A percentile compares a stretch with the other conserved stretches of the same genome.
Evolutionary conservation across 768 basidiomycete genomes (phyloP).

Genomic region (Tricholoma hemisulphureum): DNA sequence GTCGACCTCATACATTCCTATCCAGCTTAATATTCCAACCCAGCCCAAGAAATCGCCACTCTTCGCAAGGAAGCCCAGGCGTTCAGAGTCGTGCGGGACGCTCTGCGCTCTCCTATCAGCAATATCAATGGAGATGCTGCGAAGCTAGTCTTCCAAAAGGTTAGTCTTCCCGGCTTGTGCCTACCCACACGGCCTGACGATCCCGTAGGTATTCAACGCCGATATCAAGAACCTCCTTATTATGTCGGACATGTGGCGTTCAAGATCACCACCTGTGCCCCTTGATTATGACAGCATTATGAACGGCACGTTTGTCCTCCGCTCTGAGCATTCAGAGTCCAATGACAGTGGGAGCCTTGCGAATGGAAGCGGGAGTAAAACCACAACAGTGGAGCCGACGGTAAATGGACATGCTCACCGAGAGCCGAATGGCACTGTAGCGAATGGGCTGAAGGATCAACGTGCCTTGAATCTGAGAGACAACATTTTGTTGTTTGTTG

Average conservation of each 20-base stretch:
- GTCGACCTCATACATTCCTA: background rate
- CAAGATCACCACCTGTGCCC: conserved; percentile 80
- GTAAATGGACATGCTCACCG: conserved; percentile 21
- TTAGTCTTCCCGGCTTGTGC: conserved; percentile 23
- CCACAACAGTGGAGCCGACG: conserved; percentile 1
- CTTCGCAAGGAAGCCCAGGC: conserved; percentile 87
- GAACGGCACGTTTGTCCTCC: conserved; percentile 55
- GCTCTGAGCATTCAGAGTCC: conserved; percentile 19
- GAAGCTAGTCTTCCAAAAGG: conserved; percentile 81
- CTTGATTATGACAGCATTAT: conserved; percentile 79
- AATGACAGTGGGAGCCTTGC: conserved; percentile 12
- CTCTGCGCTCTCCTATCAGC: conserved; percentile 49
- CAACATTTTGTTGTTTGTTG: conserved; percentile 78
- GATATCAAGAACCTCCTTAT: conserved; percentile 87
- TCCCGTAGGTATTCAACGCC: conserved; percentile 74
- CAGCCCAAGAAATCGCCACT: conserved; percentile 88
- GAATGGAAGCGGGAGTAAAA: conserved; percentile 3
- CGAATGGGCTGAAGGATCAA: conserved; percentile 73
- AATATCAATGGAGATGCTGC: conserved; percentile 49
- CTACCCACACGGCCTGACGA: background rate
- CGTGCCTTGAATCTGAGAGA: conserved; percentile 73
- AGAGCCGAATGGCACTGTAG: conserved; percentile 22
- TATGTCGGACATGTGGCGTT: conserved; percentile 98
- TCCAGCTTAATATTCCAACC: background rate
- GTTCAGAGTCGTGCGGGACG: conserved; percentile 76